Evolutionary conservation across 805 yeast species (phyloP), one percentile per base, ranked within the genome.

Genomic region (Wickerhamiella sorbophila): DNA sequence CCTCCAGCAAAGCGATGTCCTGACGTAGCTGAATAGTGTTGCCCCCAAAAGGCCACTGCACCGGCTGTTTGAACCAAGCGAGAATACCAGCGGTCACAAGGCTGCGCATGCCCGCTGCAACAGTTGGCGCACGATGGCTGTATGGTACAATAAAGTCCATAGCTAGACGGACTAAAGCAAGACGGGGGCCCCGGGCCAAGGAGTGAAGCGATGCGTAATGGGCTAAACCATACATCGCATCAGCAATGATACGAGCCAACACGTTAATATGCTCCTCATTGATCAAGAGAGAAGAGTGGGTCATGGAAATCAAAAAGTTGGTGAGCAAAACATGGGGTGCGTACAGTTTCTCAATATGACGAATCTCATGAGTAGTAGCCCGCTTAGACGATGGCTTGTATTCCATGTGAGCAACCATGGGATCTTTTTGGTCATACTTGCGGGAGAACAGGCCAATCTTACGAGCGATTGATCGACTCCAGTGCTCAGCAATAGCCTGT

Each of bases 11-110:
- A 4, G 68, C 64, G 51, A 71, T 67, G 52, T 87, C 95, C 1
- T 84, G 72, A 48, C 75, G 77, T 39, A 77, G 75, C 55, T 76
- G 76, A 47, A 83, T 60, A 35, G 72, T 67, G 55, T 88, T 85
- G 9, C 85, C 79, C 3, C 98, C 97, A 62, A 70, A 86, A 14
- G 97, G 95, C 64, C 79, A 79, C 3, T 70, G 64, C 17, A 72
- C 66, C 2, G 53, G 47, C 36, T 64, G 68, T 19, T 66, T 67
- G 56, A 85, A 91, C 95, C 97, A 87, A 1, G 79, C 69, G 34
- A 91, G 66, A 0, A 79, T 71, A 15, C 84, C 85, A 43, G 72
- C 75, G 19, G 81, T 57, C 14, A 86, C 69, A 3, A 71, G 59
- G 31, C 62, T 62, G 1, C 72, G 70, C 49, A 86, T 60, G 1